A percentile compares a stretch with the other conserved stretches of the same genome.
Conservation (phyloP, 73 alveolate species). For the Paramecium octaurelia region DNA sequence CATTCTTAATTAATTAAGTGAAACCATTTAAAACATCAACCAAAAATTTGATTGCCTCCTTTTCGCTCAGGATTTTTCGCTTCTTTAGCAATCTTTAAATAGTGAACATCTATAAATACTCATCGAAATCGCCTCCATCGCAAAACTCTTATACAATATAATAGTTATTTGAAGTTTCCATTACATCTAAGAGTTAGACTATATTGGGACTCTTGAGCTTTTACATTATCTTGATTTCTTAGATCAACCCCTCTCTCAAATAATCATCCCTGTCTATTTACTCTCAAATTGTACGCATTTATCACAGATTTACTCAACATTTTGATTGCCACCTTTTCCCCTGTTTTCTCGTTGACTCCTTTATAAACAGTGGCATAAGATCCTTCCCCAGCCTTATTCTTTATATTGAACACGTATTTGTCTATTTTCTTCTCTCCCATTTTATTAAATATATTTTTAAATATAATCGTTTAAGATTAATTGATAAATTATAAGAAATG, state of each 20-base stretch:
- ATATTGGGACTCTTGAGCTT: slow-evolving; percentile 46
- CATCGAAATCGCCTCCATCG: slow-evolving; percentile 65
- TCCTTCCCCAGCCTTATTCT: slow-evolving; percentile 54
- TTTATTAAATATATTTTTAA: neutral
- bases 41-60: slow-evolving; percentile 54
- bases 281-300: neutral
- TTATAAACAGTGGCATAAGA: slow-evolving; percentile 59
- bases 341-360: slow-evolving; percentile 56
- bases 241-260: slow-evolving; percentile 54
- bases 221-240: slow-evolving; percentile 54
- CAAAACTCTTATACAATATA: slow-evolving; percentile 61
- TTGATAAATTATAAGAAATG: neutral
- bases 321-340: slow-evolving; percentile 58
- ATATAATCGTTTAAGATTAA: neutral
- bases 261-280: slow-evolving; percentile 48
- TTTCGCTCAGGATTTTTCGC: neutral
- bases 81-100: neutral
- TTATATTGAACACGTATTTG: slow-evolving; percentile 30
- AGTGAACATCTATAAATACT: neutral
- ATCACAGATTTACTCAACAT: slow-evolving; percentile 44
- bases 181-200: slow-evolving; percentile 51
- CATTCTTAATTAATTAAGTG: slow-evolving; percentile 45
- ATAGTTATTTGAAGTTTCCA: slow-evolving; percentile 55
- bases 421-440: slow-evolving; percentile 50
- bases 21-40: slow-evolving; percentile 60